Base-by-base conservation (phyloP, 768 basidiomycete genomes). In the Solioccasus polychromus region DNA sequence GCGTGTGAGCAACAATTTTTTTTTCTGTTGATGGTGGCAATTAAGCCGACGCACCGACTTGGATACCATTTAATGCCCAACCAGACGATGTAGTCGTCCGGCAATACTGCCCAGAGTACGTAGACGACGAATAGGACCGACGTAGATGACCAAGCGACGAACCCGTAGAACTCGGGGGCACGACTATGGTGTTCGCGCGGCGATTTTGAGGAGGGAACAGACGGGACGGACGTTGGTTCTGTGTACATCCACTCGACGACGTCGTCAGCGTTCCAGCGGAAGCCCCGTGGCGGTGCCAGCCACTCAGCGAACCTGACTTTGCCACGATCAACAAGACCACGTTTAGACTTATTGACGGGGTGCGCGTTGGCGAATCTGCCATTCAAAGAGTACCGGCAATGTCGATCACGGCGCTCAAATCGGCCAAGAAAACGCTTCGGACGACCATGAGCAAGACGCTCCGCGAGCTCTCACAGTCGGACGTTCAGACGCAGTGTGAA, bases 131-230 rank as follows among this genome's bases (percentile, higher is more conserved):
- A 92, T 2, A 80, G 65, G 22, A 91, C 66, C 41, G 78, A 82
- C 0, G 92, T 92, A 0, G 81, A 81, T 8, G 83, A 82, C 84
- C 83, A 88, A 14, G 87, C 88, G 5, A 87, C 88, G 61, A 92
- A 93, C n/a, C 92, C 91, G 54, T 92, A 91, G 58, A 92, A 85
- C 67, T 93, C 91, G 34, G 86, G 77, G 11, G 87, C 85, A 8
- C 86, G 80, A 61, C 81, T 85, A 50, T 78, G 78, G 48, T 68
- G 61, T 42, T 75, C 77, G 31, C 59, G 64, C 6, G 71, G 68
- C 2, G 66, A 67, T 35, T 66, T 52, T 15, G 65, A 62, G 38
- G 74, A 71, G 37, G 62, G 74, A 22, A 77, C 57, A 1, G 71
- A 79, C 14, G 71, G 63, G 4, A 65, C 54, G 10, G 78, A 74